Conservation (phyloP, 164 flowering plant genomes). For the Tinospora cordifolia region DNA sequence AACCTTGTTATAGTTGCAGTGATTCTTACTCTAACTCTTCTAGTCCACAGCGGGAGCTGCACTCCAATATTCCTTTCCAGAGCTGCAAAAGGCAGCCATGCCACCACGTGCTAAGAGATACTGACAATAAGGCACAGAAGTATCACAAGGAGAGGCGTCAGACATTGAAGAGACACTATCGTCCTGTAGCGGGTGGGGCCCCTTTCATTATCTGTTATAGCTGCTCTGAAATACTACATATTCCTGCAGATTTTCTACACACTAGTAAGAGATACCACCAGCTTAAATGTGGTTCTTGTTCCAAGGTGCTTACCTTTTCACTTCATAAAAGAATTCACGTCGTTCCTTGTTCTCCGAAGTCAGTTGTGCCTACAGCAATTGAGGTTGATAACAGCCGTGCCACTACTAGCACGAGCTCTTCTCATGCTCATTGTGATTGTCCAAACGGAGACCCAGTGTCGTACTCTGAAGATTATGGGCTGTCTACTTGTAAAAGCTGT, state of each 20-base stretch:
- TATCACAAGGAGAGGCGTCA: slow-evolving; percentile 31
- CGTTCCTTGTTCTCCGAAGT: slow-evolving; percentile 26
- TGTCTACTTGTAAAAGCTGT: slow-evolving; percentile 29
- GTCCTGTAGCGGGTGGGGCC: slow-evolving; percentile 68
- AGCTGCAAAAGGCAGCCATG: slow-evolving; percentile 19
- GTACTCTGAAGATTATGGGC: slow-evolving; percentile 46
- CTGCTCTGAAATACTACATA: slow-evolving; percentile 47
- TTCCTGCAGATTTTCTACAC: slow-evolving; percentile 68
- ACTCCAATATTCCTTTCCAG: slow-evolving; percentile 22
- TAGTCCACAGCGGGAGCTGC: slow-evolving; percentile 28
- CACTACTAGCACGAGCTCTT: slow-evolving; percentile 9
- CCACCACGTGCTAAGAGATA: slow-evolving; percentile 28
- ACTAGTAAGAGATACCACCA: slow-evolving; percentile 36
- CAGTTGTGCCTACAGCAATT: slow-evolving; percentile 31
- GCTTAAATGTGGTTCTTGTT: slow-evolving; percentile 64
- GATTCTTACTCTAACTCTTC: slow-evolving; percentile 30
- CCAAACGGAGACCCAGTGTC: slow-evolving; percentile 31
- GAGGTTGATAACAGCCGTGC: slow-evolving; percentile 24
- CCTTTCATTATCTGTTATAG: slow-evolving; percentile 56
- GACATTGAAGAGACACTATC: slow-evolving; percentile 34
- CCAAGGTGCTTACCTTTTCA: slow-evolving; percentile 45
- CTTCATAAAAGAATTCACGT: slow-evolving; percentile 32
- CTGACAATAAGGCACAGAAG: slow-evolving; percentile 22
- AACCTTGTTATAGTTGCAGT: slow-evolving; percentile 17
- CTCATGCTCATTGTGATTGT: slow-evolving; percentile 13